Base-by-base conservation (phyloP, 176 grass and related monocot species). In the Calamus simplicifolius region DNA sequence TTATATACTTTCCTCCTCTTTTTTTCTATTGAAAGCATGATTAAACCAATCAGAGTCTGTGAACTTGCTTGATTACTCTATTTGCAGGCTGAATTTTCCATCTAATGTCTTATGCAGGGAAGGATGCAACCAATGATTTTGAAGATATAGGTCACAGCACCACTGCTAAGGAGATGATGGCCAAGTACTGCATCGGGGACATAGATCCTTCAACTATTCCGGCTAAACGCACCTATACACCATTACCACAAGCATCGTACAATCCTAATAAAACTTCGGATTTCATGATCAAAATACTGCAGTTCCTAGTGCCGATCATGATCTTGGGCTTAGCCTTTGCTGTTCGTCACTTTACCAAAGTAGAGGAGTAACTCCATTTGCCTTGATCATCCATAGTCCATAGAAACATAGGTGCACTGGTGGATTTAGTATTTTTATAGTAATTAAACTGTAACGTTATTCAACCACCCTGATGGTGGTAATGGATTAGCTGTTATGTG, bases 111-210 rank as follows among this genome's bases (percentile, higher is more conserved):
- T 51, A 16, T 50, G 35, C 56, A 98, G 93, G 84, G 50, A 98
- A 92, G 76, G 88, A 98, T 50, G 87, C 88, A 6, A 92, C 93
- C 7, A 62, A 54, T 21, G 88, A 98, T 48, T 98, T 83, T 63
- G 76, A 79, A 43, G 81, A 98, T 73, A 72, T 89, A 18, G 93
- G 88, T 27, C 93, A 98, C 76, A 81, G 54, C 28, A 72, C 27
- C 4, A 1, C 54, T 3, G 87, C 93, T 19, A 85, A 55, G 64
- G 81, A 82, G 27, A 16, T 83, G 56, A 89, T 98, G 93, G 48
- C 8, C 6, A n/a, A 79, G 66, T 85, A 89, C 69, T 83, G 31
- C 62, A 72, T 89, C 43, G 93, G 88, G 18, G 70, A 85, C 51
- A 48, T 89, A 16, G 81, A 98, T 66, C 54, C 54, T 18, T 48